These are phyloP conservation scores for Tolypocladium cylindrosporum DNA, from an alignment of 2,329 filamentous ascomycete species.

Conservation along the genomic window DNA sequence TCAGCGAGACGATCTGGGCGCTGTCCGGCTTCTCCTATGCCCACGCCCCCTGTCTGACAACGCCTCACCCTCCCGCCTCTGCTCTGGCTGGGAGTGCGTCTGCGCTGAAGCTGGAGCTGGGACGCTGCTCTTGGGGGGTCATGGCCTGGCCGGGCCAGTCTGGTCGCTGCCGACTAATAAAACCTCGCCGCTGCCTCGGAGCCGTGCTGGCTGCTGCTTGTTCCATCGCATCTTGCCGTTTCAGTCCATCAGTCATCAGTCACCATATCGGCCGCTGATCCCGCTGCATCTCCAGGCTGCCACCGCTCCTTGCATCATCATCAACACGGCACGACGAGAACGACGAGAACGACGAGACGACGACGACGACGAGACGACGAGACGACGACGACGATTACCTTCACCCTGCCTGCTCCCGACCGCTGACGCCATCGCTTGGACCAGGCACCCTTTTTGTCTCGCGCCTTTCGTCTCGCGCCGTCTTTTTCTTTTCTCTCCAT, in stretches of 20 bases:
- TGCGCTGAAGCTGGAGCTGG: neutral
- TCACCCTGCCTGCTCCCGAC: neutral
- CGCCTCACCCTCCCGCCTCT: neutral
- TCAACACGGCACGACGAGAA: neutral
- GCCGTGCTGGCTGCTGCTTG: neutral
- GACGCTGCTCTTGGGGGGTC: neutral
- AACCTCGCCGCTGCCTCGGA: slow-evolving; percentile 3
- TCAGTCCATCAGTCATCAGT: neutral
- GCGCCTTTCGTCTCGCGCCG: neutral
- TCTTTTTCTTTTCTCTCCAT: neutral
- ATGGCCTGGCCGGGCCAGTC: neutral
- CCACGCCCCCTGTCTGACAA: neutral
- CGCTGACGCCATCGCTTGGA: neutral
- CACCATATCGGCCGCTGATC: neutral
- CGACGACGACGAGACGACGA: neutral
- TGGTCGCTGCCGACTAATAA: slow-evolving; percentile 2
- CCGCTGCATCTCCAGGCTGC: neutral
- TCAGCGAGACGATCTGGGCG: neutral
- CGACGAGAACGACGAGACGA: neutral
- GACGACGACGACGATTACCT: neutral
- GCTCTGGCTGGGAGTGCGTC: neutral
- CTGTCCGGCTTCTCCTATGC: neutral
- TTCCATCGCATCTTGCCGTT: neutral
- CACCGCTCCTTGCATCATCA: neutral
- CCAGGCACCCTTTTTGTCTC: neutral